Evolutionary conservation across 148 eudicot species (phyloP).

Genomic region (Pouteria glomerata): DNA sequence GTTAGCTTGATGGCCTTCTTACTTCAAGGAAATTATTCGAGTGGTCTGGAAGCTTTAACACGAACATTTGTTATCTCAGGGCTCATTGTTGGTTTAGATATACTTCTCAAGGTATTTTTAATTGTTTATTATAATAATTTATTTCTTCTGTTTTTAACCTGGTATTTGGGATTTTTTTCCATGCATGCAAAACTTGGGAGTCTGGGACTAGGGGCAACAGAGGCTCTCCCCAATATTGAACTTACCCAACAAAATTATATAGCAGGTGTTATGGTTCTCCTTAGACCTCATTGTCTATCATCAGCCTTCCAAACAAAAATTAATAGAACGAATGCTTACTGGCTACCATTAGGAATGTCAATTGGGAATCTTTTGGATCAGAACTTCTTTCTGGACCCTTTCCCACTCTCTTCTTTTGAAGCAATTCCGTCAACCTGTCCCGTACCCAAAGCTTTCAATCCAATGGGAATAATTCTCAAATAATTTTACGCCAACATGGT

Average conservation of each 20-base stretch:
- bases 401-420: no score
- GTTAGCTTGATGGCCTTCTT: slow-evolving; percentile 87
- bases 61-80: slow-evolving; percentile 73
- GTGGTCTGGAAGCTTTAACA: slow-evolving; percentile 69
- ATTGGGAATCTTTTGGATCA: no score
- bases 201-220: not conserved
- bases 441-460: no score
- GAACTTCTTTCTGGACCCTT: no score
- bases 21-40: slow-evolving; percentile 75
- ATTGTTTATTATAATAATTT: not conserved
- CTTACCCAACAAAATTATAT: not conserved
- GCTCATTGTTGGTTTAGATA: slow-evolving; percentile 61
- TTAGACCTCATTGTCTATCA: not conserved
- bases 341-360: no score
- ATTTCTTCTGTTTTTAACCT: not conserved
- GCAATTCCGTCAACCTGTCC: no score
- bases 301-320: no score
- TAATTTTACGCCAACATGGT: not conserved
- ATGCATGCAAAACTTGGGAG: not conserved
- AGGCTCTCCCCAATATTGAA: not conserved
- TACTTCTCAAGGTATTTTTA: slow-evolving; percentile 59
- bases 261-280: not conserved
- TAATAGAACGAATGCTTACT: no score
- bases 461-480: not conserved
- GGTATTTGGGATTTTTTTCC: not conserved